phyloP scores from a whole-genome alignment of 495 filamentous ascomycete genomes.

The Tuber brumale region DNA sequence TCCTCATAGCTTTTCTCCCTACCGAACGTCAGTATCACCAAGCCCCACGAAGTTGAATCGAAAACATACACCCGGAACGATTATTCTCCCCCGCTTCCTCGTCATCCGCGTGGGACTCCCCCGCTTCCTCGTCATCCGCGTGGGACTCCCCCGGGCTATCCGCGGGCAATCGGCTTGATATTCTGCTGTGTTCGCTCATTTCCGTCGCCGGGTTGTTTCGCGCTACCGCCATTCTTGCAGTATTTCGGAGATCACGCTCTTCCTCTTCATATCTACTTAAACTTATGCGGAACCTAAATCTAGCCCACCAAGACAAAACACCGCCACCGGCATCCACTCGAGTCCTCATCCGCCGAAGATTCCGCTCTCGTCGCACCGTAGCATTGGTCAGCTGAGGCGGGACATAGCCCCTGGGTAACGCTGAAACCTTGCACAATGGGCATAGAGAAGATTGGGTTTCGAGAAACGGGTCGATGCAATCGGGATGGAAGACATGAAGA shows the following conservation, averaged over 20 bases:
- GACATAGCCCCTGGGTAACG: slow-evolving; percentile 60
- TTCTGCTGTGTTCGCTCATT: slow-evolving; percentile 8
- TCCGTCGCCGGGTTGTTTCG: background rate
- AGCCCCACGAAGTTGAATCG: background rate
- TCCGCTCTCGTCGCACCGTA: slow-evolving; percentile 70
- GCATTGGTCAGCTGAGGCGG: slow-evolving; percentile 66
- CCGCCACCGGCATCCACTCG: slow-evolving; percentile 24
- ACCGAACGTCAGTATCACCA: background rate
- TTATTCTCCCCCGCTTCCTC: slow-evolving; percentile 17
- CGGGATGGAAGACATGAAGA: slow-evolving; percentile 82
- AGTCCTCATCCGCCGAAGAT: slow-evolving; percentile 48
- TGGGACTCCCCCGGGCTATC: slow-evolving; percentile 1
- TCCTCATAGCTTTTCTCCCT: slow-evolving; percentile 27
- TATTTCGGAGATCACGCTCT: slow-evolving; percentile 1
- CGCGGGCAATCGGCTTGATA: background rate
- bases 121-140: slow-evolving; percentile 15
- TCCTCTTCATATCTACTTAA: background rate
- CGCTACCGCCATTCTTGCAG: slow-evolving; percentile 8
- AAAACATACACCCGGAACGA: slow-evolving; percentile 25
- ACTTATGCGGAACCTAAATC: background rate
- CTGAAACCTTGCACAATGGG: slow-evolving; percentile 75
- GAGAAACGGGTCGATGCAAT: slow-evolving; percentile 79
- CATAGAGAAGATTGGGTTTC: slow-evolving; percentile 66
- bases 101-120: slow-evolving; percentile 2
- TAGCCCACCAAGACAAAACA: slow-evolving; percentile 8